Base-by-base conservation (phyloP, 352 stramenopile species). In the Phytophthora uliginosa region DNA sequence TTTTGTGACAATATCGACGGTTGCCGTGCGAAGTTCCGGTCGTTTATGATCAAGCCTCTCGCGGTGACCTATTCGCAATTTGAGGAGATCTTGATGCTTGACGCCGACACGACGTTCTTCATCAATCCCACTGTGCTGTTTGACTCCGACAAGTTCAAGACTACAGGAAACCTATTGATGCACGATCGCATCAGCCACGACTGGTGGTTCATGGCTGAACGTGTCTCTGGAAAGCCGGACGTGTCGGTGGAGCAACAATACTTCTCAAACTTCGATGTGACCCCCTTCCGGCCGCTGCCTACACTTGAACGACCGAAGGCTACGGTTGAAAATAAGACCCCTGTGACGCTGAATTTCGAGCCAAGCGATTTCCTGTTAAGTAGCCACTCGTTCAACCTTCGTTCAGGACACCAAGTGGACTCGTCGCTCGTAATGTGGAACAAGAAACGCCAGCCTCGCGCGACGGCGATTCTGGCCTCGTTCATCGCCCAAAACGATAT, bases 91-190 rank as follows among this genome's bases (percentile, higher is more conserved):
- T 70, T 93, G 76, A 72, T 93, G 64, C 38, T 93, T 20, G 85
- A 93, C 60, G 83, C 83, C 47, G 85, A 93, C 76, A 81, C 77
- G 2, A 74, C 84, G 6, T 93, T 88, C 54, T 77, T 93, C 33
- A 63, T 84, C 12, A 83, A 87, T 52, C 85, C 82, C 18, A 84
- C 74, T 24, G 63, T 67, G n/a, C 40, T 90, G 17, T 90, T 84
- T 59, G 76, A 86, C 1, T 71, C 74, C 4, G 73, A 75, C 33
- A 88, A 89, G 59, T 89, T 74, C 50, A 68, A 73, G 36, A 56
- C 65, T 20, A 89, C 81, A 0, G 84, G 84, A 33, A 90, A 78
- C 55, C 55, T 92, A 12, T 79, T 92, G 54, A 90, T 92, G 63
- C 75, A 86, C 31, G 84, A 92, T 69, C 85, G 83, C 9, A 83